A percentile compares a stretch with the other conserved stretches of the same genome.
phyloP scores from a whole-genome alignment of 2,329 filamentous ascomycete genomes.

The Fusarium illudens region DNA sequence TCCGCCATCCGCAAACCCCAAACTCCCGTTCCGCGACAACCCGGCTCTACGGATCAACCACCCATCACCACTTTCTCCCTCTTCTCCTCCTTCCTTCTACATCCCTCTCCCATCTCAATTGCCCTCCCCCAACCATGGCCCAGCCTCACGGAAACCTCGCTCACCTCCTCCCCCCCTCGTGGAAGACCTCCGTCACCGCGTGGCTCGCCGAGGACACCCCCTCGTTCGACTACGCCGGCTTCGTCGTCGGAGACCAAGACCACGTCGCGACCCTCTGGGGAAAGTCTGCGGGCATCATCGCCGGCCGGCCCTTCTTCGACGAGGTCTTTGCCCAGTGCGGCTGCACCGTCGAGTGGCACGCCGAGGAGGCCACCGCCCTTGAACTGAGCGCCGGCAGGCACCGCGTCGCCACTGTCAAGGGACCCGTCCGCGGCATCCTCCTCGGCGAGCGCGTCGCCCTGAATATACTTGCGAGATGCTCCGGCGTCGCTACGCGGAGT shows the following conservation, averaged over 20 bases:
- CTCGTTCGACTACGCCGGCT: slow-evolving; percentile 96
- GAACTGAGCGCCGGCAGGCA: slow-evolving; percentile 65
- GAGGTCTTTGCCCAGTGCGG: slow-evolving; percentile 91
- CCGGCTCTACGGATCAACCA: slow-evolving; percentile 6
- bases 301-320: slow-evolving; percentile 93
- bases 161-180: slow-evolving; percentile 84
- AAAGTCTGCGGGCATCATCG: slow-evolving; percentile 81
- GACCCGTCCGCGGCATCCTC: slow-evolving; percentile 80
- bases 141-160: slow-evolving; percentile 54
- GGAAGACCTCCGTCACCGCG: slow-evolving; percentile 79
- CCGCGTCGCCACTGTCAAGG: slow-evolving; percentile 80
- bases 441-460: slow-evolving; percentile 94
- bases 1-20: slow-evolving; percentile 27
- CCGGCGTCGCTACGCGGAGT: slow-evolving; percentile 82
- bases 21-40: slow-evolving; percentile 1
- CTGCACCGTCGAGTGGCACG: slow-evolving; percentile 91
- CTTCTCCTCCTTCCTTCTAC: background rate
- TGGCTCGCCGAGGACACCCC: slow-evolving; percentile 98
- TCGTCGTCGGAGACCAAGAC: slow-evolving; percentile 81
- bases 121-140: slow-evolving; percentile 20
- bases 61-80: background rate
- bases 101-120: background rate
- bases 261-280: slow-evolving; percentile 73
- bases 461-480: slow-evolving; percentile 90
- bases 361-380: slow-evolving; percentile 76